A percentile compares a stretch with the other conserved stretches of the same genome.
These are phyloP conservation scores for Vitellaria paradoxa DNA, from an alignment of 179 eudicot species.

Conservation along the genomic window DNA sequence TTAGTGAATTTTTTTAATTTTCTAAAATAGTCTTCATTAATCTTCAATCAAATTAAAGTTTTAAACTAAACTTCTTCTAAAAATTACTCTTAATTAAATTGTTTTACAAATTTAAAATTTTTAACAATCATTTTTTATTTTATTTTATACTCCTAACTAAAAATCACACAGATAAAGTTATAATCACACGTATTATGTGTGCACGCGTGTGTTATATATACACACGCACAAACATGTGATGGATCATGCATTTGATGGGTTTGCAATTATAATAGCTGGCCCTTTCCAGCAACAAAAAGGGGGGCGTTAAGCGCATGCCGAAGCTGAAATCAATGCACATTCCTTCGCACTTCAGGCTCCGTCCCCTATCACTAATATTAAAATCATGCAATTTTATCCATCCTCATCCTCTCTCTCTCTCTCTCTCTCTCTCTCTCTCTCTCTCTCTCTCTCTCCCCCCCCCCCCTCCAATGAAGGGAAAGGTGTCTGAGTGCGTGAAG, in stretches of 20 bases:
- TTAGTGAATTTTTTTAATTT: too few relatives aligned
- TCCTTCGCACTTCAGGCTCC: too few relatives aligned
- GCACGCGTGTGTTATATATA: neutral
- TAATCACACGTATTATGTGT: too few relatives aligned
- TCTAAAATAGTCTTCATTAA: too few relatives aligned
- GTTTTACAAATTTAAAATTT: too few relatives aligned
- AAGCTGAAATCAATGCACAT: constrained; percentile 12
- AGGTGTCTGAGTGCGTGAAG: neutral
- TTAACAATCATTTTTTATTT: too few relatives aligned
- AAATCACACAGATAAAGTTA: too few relatives aligned
- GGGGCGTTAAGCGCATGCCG: constrained; percentile 4
- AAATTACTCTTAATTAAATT: too few relatives aligned
- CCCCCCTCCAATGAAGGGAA: neutral
- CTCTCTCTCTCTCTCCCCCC: neutral
- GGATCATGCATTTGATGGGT: neutral
- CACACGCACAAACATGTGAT: neutral
- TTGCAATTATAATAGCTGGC: neutral
- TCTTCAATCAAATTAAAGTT: too few relatives aligned
- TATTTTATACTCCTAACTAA: too few relatives aligned
- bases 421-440: neutral
- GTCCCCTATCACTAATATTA: too few relatives aligned
- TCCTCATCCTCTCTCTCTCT: neutral
- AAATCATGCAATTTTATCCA: neutral
- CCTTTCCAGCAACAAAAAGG: neutral
- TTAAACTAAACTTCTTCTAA: too few relatives aligned